These are phyloP conservation scores for Boletales sp. DNA, from an alignment of 768 basidiomycete species.

Conservation along the genomic window DNA sequence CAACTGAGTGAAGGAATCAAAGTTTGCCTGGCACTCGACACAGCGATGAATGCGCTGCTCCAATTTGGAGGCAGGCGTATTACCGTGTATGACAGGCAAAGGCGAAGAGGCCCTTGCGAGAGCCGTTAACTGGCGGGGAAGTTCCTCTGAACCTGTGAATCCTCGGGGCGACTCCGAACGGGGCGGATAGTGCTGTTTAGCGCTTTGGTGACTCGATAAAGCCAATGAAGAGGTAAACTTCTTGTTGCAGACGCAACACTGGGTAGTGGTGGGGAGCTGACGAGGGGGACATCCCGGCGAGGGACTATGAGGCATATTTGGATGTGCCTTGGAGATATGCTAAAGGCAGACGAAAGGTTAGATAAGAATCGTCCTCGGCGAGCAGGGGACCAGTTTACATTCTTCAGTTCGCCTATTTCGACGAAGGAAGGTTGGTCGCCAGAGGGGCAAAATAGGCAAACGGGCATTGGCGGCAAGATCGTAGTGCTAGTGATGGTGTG, in stretches of 20 bases:
- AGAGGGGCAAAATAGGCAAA: conserved; percentile 22
- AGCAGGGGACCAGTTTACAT: conserved; percentile 8
- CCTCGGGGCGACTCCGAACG: conserved; percentile 4
- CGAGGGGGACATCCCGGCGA: neutral
- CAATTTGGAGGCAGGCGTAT: neutral
- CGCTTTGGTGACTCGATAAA: conserved; percentile 19
- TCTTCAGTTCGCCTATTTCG: conserved; percentile 15
- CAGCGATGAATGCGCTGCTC: conserved; percentile 15
- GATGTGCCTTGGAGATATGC: conserved; percentile 22
- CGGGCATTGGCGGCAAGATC: conserved; percentile 20
- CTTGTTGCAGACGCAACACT: conserved; percentile 26
- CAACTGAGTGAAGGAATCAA: conserved; percentile 15
- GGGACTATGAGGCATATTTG: conserved; percentile 2
- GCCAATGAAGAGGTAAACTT: conserved; percentile 17
- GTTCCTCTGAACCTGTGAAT: neutral
- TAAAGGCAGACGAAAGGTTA: conserved; percentile 7
- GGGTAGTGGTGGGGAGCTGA: conserved; percentile 8
- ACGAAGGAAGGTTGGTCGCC: conserved; percentile 22
- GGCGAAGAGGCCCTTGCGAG: neutral
- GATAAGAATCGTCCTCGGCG: neutral
- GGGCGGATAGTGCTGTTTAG: conserved; percentile 19
- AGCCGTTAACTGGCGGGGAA: conserved; percentile 1
- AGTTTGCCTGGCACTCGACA: conserved; percentile 16
- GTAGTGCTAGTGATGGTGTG: conserved; percentile 11
- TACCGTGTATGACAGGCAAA: neutral